A percentile compares a stretch with the other conserved stretches of the same genome.
Evolutionary conservation across 352 stramenopile genomes (phyloP).

Genomic region (Plasmopara muralis): DNA sequence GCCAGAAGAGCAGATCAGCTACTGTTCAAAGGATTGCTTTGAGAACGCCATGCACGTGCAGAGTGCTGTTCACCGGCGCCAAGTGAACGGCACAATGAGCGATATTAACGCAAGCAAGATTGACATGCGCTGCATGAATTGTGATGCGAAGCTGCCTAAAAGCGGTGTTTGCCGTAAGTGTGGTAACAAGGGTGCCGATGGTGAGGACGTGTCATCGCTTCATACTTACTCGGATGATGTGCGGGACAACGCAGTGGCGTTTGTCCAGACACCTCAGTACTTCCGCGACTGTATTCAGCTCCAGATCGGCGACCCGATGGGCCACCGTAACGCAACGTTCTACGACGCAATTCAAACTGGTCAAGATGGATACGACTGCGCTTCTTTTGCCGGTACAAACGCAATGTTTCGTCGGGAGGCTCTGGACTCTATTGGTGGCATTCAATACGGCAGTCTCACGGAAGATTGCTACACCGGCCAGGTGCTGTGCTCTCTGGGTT

Average conservation of each 20-base stretch:
- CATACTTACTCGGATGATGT: conserved; percentile 79
- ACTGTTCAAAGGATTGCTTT: conserved; percentile 85
- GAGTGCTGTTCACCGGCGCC: conserved; percentile 66
- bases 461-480: conserved; percentile 83
- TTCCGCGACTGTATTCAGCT: conserved; percentile 81
- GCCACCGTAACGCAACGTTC: conserved; percentile 80
- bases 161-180: conserved; percentile 69
- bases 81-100: conserved; percentile 76
- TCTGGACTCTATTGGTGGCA: conserved; percentile 80
- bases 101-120: conserved; percentile 63
- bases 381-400: conserved; percentile 80
- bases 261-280: conserved; percentile 82
- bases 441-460: conserved; percentile 83
- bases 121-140: conserved; percentile 70
- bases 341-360: conserved; percentile 83
- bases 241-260: conserved; percentile 66
- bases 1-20: conserved; percentile 76
- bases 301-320: conserved; percentile 73
- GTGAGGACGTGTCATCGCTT: conserved; percentile 49
- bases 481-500: conserved; percentile 70
- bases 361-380: conserved; percentile 81
- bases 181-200: conserved; percentile 31
- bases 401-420: conserved; percentile 78
- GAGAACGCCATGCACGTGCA: conserved; percentile 80
- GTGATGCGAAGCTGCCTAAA: conserved; percentile 65